Evolutionary conservation across 2,329 filamentous ascomycete genomes (phyloP), one percentile per base, ranked within the genome.

Genomic region (Stagonosporopsis cucurbitacearum): DNA sequence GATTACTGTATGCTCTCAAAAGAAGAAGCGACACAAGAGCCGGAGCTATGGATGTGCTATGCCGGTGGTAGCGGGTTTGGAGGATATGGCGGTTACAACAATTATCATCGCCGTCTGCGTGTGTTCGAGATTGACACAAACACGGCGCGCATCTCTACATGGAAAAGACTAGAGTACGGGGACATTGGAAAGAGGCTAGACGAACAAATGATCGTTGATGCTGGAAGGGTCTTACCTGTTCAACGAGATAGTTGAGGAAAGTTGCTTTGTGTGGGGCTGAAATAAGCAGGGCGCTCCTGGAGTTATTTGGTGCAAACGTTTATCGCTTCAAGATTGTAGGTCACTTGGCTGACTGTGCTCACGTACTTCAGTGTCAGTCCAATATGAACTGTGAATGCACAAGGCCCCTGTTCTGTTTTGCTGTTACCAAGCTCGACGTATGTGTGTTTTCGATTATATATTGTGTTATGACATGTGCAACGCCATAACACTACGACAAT

Each of bases 81-180:
- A 51, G 95, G 95, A 0, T 99, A 99, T 72, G 95, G 90, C 19
- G 93, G 94, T 6, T 98, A 97, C 72, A 88, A 88, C 37, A 89
- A 89, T 4, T 98, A 90, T 72, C 84, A 93, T 68, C 89, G 95
- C 23, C 87, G 92, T 26, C 83, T 97, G 49, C 85, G 95, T 43
- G 84, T 99, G 39, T 99, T 95, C 72, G 94, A 98, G 66, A 86
- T 99, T 46, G 94, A 99, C 74, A 91, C 93, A 77, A 96, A 96
- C 70, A 87, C 91, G 57, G 94, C 90, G 7, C 86, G 91, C 42
- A 93, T 99, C 64, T 87, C 85, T 44, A 99, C 94, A 0, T 99
- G 94, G 85, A 98, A 97, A 79, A 84, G 95, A 45, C 80, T 96
- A 15, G 94, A 98, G 71, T 84, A 81, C 66, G 84, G 84, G 7